These are phyloP conservation scores for Saccharomyces kudriavzevii DNA, from an alignment of 805 yeast species.

Conservation along the genomic window DNA sequence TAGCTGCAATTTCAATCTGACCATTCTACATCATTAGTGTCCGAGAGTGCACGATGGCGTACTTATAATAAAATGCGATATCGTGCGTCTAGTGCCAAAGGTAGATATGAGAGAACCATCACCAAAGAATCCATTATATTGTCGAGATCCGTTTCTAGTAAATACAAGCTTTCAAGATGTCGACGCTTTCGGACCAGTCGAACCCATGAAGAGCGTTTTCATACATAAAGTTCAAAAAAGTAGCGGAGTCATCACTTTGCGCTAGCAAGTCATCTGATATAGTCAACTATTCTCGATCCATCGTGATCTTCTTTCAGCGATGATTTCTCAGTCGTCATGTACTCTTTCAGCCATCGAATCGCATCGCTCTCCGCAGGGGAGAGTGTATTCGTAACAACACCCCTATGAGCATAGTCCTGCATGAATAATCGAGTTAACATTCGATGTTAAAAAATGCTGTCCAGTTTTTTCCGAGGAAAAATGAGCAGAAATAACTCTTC, in stretches of 20 bases:
- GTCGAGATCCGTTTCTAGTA: constrained; percentile 40
- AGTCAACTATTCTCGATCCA: neutral
- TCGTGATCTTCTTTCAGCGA: neutral
- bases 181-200: constrained; percentile 51
- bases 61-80: constrained; percentile 35
- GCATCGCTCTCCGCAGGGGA: neutral
- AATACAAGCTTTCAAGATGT: constrained; percentile 59
- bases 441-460: constrained; percentile 6
- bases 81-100: constrained; percentile 11
- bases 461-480: constrained; percentile 5
- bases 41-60: constrained; percentile 52
- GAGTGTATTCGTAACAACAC: neutral
- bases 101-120: constrained; percentile 53
- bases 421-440: neutral
- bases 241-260: constrained; percentile 1
- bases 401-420: neutral
- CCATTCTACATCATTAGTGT: constrained; percentile 42
- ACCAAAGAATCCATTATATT: constrained; percentile 59
- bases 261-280: neutral
- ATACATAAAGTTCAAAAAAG: constrained; percentile 33
- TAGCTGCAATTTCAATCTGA: constrained; percentile 35
- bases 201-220: constrained; percentile 44
- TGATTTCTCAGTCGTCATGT: neutral
- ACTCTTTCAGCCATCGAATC: neutral
- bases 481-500: constrained; percentile 34